Conservation (phyloP, 1,284 basidiomycete genomes). For the Flammula alnicola region DNA sequence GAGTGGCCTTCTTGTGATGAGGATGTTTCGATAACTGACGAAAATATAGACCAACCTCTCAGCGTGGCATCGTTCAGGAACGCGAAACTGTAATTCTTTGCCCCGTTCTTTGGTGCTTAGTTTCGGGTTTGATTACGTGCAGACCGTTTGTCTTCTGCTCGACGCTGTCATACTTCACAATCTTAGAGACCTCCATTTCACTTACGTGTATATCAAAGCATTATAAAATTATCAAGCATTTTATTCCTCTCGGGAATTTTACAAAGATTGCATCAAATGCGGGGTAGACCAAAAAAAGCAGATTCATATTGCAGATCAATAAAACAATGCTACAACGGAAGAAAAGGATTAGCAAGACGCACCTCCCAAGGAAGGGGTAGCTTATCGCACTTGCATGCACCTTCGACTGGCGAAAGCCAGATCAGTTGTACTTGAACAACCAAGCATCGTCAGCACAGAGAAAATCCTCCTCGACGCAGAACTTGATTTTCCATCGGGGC, state of each 20-base stretch:
- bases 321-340: too few species aligned
- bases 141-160: too few species aligned
- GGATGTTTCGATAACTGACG: not conserved
- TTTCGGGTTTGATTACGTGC: too few species aligned
- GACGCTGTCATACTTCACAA: too few species aligned
- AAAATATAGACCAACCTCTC: conserved; percentile 31
- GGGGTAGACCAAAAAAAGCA: too few species aligned
- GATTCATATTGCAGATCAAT: too few species aligned
- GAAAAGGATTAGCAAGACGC: conserved; percentile 16
- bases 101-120: not conserved
- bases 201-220: not conserved
- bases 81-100: conserved; percentile 2
- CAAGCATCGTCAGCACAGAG: conserved; percentile 37
- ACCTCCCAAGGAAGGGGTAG: conserved; percentile 14
- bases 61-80: conserved; percentile 28
- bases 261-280: too few species aligned
- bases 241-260: too few species aligned
- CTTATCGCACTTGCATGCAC: conserved; percentile 23
- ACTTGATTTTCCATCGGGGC: conserved; percentile 42
- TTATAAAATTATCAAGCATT: too few species aligned
- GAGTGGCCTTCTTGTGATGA: conserved; percentile 29
- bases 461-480: conserved; percentile 41
- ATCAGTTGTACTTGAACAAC: conserved; percentile 42
- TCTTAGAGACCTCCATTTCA: too few species aligned
- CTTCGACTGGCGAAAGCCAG: not conserved